Base-by-base conservation (phyloP, 2,329 filamentous ascomycete genomes). In the Ophiostoma novo-ulmi region DNA sequence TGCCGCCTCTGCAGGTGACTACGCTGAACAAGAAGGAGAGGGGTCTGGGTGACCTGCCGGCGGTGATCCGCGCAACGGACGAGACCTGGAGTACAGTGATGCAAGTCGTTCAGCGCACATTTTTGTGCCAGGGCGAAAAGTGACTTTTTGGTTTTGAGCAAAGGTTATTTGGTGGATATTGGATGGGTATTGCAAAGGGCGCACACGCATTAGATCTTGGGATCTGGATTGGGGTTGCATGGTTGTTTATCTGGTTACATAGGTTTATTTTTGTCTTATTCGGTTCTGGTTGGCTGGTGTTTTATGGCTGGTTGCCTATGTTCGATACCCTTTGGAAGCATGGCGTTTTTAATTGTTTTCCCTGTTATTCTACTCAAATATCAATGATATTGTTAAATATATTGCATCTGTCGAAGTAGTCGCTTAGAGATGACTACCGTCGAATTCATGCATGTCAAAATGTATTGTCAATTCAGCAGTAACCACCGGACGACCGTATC, bases 41-140 rank as follows among this genome's bases (percentile, higher is more conserved):
- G 38, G 10, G 8, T 39, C 38, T 31, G 31, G 31, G 31, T 31
- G 31, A 31, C 31, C 8, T 17, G 35, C 63, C 63, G 31, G 63
- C 63, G 35, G 63, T 35, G 63, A 20, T 65, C 26, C 65, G 65
- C 22, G 36, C 65, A 39, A 44, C 65, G 3, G 39, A 67, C 39
- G 65, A 67, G 65, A 31, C 36, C 39, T 67, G 65, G 65, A n/a
- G n/a, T n/a, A 20, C 65, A 2, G 65, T 67, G 22, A 11, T 67
- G 65, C n/a, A 31, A 13, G n/a, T 13, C 22, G 22, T 67, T 5
- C 39, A 67, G 14, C 65, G 65, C n/a, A 67, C 39, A 11, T 67
- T 67, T 44, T 14, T 67, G 39, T 67, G 65, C 26, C 22, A 44
- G 8, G 35, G 36, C 20, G 63, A 65, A 17, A 58, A 58, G 58